Evolutionary conservation across 495 filamentous ascomycete species (phyloP).

Genomic region (Talaromyces wortmannii): DNA sequence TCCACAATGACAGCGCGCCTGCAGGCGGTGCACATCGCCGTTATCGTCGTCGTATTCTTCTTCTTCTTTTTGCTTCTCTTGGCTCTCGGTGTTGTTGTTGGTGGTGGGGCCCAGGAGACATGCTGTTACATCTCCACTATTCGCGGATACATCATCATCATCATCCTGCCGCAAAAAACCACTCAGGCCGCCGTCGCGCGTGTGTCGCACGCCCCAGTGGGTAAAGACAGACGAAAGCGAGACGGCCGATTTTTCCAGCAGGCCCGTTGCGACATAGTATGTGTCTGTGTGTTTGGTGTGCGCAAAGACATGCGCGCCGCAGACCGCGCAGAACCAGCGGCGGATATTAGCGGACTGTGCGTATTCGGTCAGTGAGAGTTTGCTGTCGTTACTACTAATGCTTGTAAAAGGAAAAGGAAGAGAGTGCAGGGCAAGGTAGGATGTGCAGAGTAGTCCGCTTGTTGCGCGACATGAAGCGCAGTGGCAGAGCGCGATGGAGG

Average conservation of each 20-base stretch:
- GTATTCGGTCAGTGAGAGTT: constrained; percentile 34
- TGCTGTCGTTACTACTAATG: neutral
- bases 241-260: constrained; percentile 18
- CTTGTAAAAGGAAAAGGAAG: constrained; percentile 11
- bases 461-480: constrained; percentile 55
- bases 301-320: constrained; percentile 57
- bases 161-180: constrained; percentile 27
- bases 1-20: constrained; percentile 33
- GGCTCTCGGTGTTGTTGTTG: constrained; percentile 1
- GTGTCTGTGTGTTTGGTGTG: constrained; percentile 18
- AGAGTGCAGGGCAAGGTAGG: constrained; percentile 38
- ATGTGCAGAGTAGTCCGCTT: constrained; percentile 50
- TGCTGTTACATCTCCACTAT: constrained; percentile 1
- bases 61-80: constrained; percentile 2
- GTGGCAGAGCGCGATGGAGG: constrained; percentile 47
- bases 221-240: constrained; percentile 3
- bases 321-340: constrained; percentile 63
- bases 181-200: constrained; percentile 51
- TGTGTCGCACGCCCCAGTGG: constrained; percentile 45
- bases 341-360: constrained; percentile 35
- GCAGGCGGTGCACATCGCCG: constrained; percentile 10
- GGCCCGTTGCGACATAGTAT: constrained; percentile 37
- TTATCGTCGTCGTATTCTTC: neutral
- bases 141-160: constrained; percentile 1
- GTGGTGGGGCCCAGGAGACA: neutral